Evolutionary conservation across 2,329 filamentous ascomycete genomes (phyloP).

Genomic region (Monosporascus cannonballus): DNA sequence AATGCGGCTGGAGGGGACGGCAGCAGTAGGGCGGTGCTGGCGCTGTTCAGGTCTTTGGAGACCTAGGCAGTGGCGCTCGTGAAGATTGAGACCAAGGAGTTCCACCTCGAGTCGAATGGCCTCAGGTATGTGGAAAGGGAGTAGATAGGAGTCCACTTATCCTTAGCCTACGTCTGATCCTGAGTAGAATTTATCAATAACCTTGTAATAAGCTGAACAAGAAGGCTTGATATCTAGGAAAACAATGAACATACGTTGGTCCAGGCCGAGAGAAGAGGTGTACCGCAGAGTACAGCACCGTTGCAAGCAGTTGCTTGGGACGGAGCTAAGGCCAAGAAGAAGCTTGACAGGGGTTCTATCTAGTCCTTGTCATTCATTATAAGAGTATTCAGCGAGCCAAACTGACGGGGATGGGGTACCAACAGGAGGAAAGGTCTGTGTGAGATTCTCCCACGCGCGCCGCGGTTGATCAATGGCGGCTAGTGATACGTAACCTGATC

Average conservation of each 20-base stretch:
- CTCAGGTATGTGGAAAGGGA: neutral
- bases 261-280: too few species aligned
- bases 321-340: conserved; percentile 11
- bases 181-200: neutral
- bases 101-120: neutral
- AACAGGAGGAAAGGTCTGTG: conserved; percentile 2
- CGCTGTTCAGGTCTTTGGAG: neutral
- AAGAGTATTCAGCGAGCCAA: conserved; percentile 14
- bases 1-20: neutral
- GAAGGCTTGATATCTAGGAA: neutral
- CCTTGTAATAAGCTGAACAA: neutral
- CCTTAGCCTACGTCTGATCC: neutral
- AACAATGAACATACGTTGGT: neutral
- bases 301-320: neutral
- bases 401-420: conserved; percentile 10
- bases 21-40: neutral
- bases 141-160: neutral
- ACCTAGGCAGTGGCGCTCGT: neutral
- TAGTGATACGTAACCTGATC: conserved; percentile 13
- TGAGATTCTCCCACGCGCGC: conserved; percentile 16
- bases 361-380: conserved; percentile 13
- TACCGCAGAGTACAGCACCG: neutral
- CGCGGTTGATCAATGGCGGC: conserved; percentile 18
- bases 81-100: neutral
- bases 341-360: conserved; percentile 10